Percentiles rank a stretch among this genome's conserved stretches.
Conservation (phyloP, 2,329 filamentous ascomycete genomes). For the Lojkania enalia region DNA sequence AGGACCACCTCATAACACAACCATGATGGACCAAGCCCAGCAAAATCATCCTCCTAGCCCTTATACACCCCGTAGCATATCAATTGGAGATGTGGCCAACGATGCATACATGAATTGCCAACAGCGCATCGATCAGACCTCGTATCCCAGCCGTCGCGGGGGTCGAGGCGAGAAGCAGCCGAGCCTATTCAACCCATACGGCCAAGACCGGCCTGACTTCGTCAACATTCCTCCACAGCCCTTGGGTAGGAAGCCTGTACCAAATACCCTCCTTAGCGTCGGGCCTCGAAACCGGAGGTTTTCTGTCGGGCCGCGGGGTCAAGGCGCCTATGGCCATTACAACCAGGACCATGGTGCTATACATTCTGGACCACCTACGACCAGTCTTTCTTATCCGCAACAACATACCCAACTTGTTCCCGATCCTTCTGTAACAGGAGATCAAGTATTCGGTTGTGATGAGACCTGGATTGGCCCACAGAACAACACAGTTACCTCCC, state of each 20-base stretch:
- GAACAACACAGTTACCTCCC: constrained; percentile 29
- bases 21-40: too few species aligned
- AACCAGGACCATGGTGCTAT: constrained; percentile 12
- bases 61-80: constrained; percentile 10
- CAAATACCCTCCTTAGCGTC: constrained; percentile 17
- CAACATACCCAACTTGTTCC: background rate
- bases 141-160: constrained; percentile 16
- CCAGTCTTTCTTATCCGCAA: background rate
- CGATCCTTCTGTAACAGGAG: constrained; percentile 22
- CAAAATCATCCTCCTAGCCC: constrained; percentile 12
- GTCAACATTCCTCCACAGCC: constrained; percentile 15
- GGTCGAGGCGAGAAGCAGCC: constrained; percentile 11
- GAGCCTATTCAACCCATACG: constrained; percentile 35
- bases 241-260: constrained; percentile 16
- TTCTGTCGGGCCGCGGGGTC: constrained; percentile 19
- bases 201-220: constrained; percentile 26
- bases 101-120: constrained; percentile 16
- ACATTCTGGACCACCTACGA: background rate
- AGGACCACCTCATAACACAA: too few species aligned
- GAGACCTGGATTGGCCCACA: constrained; percentile 35
- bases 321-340: constrained; percentile 17
- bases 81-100: constrained; percentile 37
- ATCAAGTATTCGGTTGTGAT: constrained; percentile 27
- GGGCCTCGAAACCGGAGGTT: constrained; percentile 23
- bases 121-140: constrained; percentile 12